A percentile compares a stretch with the other conserved stretches of the same genome.
These are phyloP conservation scores for Kwoniella pini DNA, from an alignment of 768 basidiomycete genomes.

Conservation along the genomic window DNA sequence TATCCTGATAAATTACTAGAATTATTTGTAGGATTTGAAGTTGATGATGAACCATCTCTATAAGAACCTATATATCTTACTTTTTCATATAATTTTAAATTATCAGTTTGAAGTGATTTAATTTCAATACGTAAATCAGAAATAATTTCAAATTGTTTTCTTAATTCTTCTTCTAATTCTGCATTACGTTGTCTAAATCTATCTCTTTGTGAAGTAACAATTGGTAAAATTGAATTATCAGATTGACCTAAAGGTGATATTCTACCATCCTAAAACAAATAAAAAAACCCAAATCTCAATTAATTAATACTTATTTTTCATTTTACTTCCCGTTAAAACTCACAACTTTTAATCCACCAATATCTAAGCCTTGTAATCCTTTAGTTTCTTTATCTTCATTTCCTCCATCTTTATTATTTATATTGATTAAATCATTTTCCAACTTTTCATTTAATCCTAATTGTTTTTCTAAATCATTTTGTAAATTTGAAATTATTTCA, in stretches of 20 bases:
- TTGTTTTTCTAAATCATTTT: constrained; percentile 73
- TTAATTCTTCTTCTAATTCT: constrained; percentile 96
- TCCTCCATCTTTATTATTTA: constrained; percentile 61
- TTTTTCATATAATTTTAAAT: constrained; percentile 97
- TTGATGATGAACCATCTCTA: constrained; percentile 62
- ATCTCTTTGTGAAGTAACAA: constrained; percentile 95
- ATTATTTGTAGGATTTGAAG: too few species aligned
- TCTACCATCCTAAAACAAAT: constrained; percentile 32
- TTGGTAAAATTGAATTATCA: constrained; percentile 96
- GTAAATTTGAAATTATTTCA: constrained; percentile 63
- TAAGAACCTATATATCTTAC: constrained; percentile 99
- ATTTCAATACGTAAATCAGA: constrained; percentile 91
- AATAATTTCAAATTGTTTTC: constrained; percentile 91
- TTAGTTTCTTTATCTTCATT: constrained; percentile 20
- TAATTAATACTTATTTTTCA: not conserved
- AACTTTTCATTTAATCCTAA: constrained; percentile 80
- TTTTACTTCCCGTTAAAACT: constrained; percentile 7
- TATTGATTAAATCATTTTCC: constrained; percentile 82
- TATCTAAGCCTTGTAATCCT: constrained; percentile 70
- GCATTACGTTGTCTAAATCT: constrained; percentile 96
- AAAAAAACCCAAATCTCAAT: not conserved
- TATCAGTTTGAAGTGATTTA: constrained; percentile 88
- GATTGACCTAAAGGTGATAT: constrained; percentile 68
- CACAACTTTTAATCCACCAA: constrained; percentile 57
- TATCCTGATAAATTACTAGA: constrained; percentile 27